Conservation (phyloP, 176 grass and related monocot species). For the Ampelocalamus luodianensis region DNA sequence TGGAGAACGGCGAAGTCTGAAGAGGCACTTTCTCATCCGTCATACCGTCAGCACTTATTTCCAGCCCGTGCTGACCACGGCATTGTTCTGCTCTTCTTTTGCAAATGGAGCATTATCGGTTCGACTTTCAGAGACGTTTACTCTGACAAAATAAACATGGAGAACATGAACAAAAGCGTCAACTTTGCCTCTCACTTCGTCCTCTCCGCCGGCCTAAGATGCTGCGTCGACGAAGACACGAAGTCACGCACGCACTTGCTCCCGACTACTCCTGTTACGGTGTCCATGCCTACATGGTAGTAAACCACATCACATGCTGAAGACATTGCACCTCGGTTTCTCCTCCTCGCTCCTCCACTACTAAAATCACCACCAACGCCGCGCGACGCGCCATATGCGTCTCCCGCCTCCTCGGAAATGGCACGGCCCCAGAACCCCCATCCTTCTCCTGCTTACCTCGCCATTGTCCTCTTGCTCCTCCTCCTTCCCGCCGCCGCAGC, state of each 20-base stretch:
- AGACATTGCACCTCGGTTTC: neutral
- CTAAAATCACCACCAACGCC: neutral
- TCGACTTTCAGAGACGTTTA: neutral
- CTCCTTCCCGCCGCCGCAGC: neutral
- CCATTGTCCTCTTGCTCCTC: constrained; percentile 1
- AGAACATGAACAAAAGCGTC: neutral
- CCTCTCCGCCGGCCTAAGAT: too few relatives aligned
- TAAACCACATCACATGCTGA: too few relatives aligned
- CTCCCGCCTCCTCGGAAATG: neutral
- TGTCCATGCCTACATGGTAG: too few relatives aligned
- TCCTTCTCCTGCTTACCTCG: neutral
- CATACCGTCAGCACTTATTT: neutral
- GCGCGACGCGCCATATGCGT: neutral
- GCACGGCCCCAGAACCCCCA: neutral
- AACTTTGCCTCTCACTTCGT: too few relatives aligned
- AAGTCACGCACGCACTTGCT: too few relatives aligned
- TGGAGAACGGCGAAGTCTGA: too few relatives aligned
- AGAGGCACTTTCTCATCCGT: neutral
- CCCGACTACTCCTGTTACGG: too few relatives aligned
- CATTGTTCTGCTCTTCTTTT: neutral
- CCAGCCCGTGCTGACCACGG: neutral
- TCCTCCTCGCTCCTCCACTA: neutral
- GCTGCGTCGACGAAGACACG: too few relatives aligned
- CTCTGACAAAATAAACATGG: neutral
- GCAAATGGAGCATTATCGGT: neutral